Base-by-base conservation (phyloP, 495 filamentous ascomycete species). In the Penicillium silybi region DNA sequence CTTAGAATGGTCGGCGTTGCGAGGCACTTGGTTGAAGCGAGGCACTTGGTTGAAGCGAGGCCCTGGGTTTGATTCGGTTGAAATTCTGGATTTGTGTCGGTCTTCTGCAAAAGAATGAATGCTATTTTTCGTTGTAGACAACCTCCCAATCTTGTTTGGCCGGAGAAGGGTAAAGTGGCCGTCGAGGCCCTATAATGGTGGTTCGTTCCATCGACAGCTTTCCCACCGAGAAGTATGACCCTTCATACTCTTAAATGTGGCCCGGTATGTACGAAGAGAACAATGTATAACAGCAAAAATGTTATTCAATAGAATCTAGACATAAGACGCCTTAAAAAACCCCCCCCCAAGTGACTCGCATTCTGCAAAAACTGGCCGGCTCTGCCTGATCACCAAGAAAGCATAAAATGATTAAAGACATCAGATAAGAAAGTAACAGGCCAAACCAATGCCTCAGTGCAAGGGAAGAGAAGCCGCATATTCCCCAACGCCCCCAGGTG, bases 361-460 rank as follows among this genome's bases (percentile, higher is more conserved):
- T 26, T 38, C 20, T 53, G 54, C 38, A 56, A 42, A 41, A 26
- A 43, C 44, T 56, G 48, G 32, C 41, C 50, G 51, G 56, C 56
- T 56, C 58, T 55, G 54, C 53, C 61, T 55, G 26, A 44, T 44
- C 56, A 50, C 46, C 43, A 55, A 48, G 49, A 52, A 47, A 47
- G 37, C 56, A 50, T 32, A 48, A 25, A 46, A 19, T 44, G 17
- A 49, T 42, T 37, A 45, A 44, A 35, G 34, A 44, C 53, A 50
- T 35, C 15, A 48, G 15, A 11, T 37, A 46, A 52, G 19, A 52
- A 54, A 51, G 48, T 26, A 42, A 35, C 7, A 19, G 32, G 44
- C 15, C 3, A 48, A 57, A 37, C 42, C 48, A 35, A 35, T n/a
- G 37, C 20, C 23, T 15, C 46, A 15, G n/a, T 11, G n/a, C 53